Percentiles rank a stretch among this genome's conserved stretches.
phyloP scores from a whole-genome alignment of 2,329 filamentous ascomycete genomes.

The Dactylella cylindrospora region DNA sequence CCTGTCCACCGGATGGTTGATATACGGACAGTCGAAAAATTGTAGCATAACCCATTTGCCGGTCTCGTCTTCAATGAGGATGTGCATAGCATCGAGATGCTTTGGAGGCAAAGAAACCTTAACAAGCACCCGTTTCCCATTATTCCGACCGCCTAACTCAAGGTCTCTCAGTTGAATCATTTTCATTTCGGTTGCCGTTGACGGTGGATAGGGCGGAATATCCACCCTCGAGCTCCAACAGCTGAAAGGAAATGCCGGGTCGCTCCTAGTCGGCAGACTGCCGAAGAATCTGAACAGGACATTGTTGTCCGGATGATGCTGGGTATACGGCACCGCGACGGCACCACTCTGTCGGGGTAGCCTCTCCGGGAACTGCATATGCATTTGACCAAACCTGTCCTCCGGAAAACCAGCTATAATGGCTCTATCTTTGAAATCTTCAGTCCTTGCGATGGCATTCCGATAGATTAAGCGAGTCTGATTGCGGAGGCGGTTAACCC shows the following conservation, averaged over 20 bases:
- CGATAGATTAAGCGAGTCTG: no score
- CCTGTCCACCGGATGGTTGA: slow-evolving; percentile 17
- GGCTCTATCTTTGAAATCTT: no score
- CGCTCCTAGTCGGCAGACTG: slow-evolving; percentile 1
- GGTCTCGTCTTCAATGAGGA: slow-evolving; percentile 27
- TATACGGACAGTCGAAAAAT: slow-evolving; percentile 24
- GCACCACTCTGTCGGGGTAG: no score
- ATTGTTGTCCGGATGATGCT: slow-evolving; percentile 15
- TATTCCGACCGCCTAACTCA: neutral
- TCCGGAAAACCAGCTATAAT: no score
- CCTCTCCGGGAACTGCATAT: no score
- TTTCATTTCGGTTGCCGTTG: neutral
- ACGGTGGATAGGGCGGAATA: slow-evolving; percentile 19
- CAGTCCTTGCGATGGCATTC: no score
- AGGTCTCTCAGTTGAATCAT: neutral
- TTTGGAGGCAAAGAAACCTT: slow-evolving; percentile 23
- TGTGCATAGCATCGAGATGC: slow-evolving; percentile 20
- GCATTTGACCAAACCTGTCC: no score
- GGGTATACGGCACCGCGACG: no score
- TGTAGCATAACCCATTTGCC: slow-evolving; percentile 28
- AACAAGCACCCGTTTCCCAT: slow-evolving; percentile 14
- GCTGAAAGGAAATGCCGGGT: neutral
- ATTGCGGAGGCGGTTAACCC: no score
- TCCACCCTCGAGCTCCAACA: slow-evolving; percentile 14
- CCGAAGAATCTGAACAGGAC: slow-evolving; percentile 18